Evolutionary conservation across 495 filamentous ascomycete species (phyloP), one percentile per base, ranked within the genome.

Genomic region (Tirmania nivea): DNA sequence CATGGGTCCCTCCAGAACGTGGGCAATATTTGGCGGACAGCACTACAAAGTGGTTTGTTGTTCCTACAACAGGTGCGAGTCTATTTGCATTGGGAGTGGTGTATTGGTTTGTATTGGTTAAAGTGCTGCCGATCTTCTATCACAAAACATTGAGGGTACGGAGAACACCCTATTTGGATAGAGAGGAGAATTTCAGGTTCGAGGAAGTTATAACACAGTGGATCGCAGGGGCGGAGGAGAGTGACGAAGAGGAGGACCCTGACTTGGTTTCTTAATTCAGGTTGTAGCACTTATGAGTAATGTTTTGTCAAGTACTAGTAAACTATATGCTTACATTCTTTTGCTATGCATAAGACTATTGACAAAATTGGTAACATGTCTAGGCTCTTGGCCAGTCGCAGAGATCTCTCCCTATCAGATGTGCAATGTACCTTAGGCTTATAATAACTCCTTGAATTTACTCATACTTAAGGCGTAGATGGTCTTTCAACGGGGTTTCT

Each of bases 71-170:
- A 7, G 36, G 52, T 1, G 37, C 52, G 10, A 19, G 56, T 25
- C 50, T 63, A 14, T 45, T 63, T 16, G 35, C 42, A 3, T 35
- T 39, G 31, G 59, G 60, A 11, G 52, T 53, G 8, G 2, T 59
- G n/a, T 63, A 63, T 55, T 63, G 60, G 60, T 21, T 56, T 10
- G 52, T 12, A 1, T 63, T 63, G 39, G 17, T 19, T 14, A 14
- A 45, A 14, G 12, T 45, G 1, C 17, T 45, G 39, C 39, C 39
- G 39, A 19, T 45, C 14, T 45, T 45, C 17, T 45, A 19, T 14
- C 12, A 45, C 17, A 45, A 45, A 19, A 45, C 1, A 19, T 45
- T 45, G 39, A 45, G 39, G 39, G 39, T 45, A 19, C 12, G 39
- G 8, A 3, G 39, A 19, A 45, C 39, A 19, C 39, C 39, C 14